Conservation (phyloP, 2,329 filamentous ascomycete species). For the Lachnellula arida region DNA sequence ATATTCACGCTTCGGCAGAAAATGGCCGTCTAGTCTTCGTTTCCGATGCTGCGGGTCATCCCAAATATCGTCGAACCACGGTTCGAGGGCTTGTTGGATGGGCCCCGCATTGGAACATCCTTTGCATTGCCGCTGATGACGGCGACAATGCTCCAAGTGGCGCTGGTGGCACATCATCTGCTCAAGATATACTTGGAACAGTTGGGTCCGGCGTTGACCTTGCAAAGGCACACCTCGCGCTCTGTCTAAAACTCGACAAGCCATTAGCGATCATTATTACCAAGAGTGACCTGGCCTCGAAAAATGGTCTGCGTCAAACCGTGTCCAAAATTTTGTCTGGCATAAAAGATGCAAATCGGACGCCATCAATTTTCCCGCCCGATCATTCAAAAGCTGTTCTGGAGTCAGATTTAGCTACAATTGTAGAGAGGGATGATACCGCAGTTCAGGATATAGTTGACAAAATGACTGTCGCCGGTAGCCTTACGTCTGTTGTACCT, state of each 20-base stretch:
- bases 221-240: constrained; percentile 72
- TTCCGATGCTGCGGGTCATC: constrained; percentile 87
- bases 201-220: constrained; percentile 60
- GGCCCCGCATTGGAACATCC: constrained; percentile 88
- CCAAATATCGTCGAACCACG: constrained; percentile 83
- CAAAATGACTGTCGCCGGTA: constrained; percentile 39
- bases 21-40: constrained; percentile 77
- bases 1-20: constrained; percentile 78
- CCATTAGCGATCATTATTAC: constrained; percentile 82
- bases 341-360: constrained; percentile 70
- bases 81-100: constrained; percentile 88
- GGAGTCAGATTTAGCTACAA: constrained; percentile 47
- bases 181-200: constrained; percentile 48
- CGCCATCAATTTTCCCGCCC: constrained; percentile 66
- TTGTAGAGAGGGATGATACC: constrained; percentile 51
- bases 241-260: constrained; percentile 76
- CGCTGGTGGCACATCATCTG: constrained; percentile 40
- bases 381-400: constrained; percentile 45
- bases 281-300: constrained; percentile 83
- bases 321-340: constrained; percentile 70
- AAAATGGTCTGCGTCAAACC: constrained; percentile 61
- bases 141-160: constrained; percentile 40
- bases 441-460: constrained; percentile 55
- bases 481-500: constrained; percentile 55
- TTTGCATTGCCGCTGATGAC: constrained; percentile 82